Base-by-base conservation (phyloP, 2,329 filamentous ascomycete genomes). In the Colletotrichum shisoi region DNA sequence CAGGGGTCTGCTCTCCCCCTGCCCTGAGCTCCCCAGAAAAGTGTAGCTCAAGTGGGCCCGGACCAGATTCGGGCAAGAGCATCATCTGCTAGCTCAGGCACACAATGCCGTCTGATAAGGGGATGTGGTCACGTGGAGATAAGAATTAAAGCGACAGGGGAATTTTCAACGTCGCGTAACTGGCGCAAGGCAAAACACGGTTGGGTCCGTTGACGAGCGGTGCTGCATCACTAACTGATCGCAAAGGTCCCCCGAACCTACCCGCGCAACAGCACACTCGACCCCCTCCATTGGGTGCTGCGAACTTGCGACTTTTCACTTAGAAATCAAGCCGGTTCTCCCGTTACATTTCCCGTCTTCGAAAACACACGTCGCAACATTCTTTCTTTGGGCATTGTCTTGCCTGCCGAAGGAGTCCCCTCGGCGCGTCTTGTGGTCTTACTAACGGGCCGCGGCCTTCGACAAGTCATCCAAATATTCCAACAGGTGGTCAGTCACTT, bases 161-260 rank as follows among this genome's bases (percentile, higher is more conserved):
- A 53, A 46, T 63, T 67, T 63, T 53, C 53, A 58, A 67, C 64
- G 64, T 63, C 64, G 64, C 64, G 64, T 58, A 58, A 34, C 31
- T 34, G 31, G 31, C 31, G 51, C 52, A 51, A 59, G 34, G 27
- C 61, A 67, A 58, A 67, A 67, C 64, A 67, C 64, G 64, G 64
- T 63, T 54, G 60, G n/a, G 53, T 49, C 37, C 31, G 54, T 51
- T 63, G 45, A 42, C 60, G 21, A 49, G 53, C 42, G 60, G 60
- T 53, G 64, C 64, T 53, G 60, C 60, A 67, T 67, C 60, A 67
- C 48, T 34, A 19, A 61, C 60, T 46, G 64, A 67, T 63, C 64
- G 60, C 64, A 63, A 63, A 67, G 60, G 64, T 60, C 64, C 60
- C 49, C 12, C 37, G 53, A 67, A 53, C n/a, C 51, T 53, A 34